Conservation (phyloP, 768 basidiomycete genomes). For the Russula earlei region DNA sequence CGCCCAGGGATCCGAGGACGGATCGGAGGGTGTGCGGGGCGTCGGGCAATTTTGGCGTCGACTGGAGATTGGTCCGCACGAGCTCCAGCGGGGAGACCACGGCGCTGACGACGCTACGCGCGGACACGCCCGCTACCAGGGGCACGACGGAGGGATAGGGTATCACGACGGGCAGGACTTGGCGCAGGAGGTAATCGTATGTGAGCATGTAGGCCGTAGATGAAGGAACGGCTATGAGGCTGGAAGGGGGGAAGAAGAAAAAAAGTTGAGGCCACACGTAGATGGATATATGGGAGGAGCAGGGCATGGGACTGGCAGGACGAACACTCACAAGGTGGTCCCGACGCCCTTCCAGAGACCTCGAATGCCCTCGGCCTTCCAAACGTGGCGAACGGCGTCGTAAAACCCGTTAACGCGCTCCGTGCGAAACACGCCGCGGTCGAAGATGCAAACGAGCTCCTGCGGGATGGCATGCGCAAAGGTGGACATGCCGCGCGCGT, state of each 20-base stretch:
- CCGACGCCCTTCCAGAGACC: conserved; percentile 96
- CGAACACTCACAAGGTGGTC: conserved; percentile 64
- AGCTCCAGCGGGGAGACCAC: conserved; percentile 85
- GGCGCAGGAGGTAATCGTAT: conserved; percentile 77
- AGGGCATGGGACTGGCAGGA: not conserved
- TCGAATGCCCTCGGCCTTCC: conserved; percentile 67
- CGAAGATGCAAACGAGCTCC: conserved; percentile 72
- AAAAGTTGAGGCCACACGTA: too few species aligned
- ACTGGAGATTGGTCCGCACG: conserved; percentile 87
- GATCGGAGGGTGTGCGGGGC: conserved; percentile 72
- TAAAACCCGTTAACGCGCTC: conserved; percentile 78
- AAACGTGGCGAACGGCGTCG: conserved; percentile 75
- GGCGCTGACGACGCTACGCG: conserved; percentile 71
- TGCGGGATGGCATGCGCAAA: conserved; percentile 47
- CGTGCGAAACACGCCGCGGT: conserved; percentile 55
- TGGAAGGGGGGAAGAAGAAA: too few species aligned
- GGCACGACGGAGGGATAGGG: conserved; percentile 51
- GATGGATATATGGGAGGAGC: conserved; percentile 17
- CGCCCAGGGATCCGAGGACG: conserved; percentile 54
- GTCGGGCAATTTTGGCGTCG: conserved; percentile 61
- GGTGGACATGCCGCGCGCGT: conserved; percentile 74
- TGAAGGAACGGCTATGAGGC: conserved; percentile 79
- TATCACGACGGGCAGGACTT: conserved; percentile 50
- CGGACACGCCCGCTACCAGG: conserved; percentile 71
- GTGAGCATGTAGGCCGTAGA: conserved; percentile 92